Evolutionary conservation across 2,329 filamentous ascomycete species (phyloP).

Genomic region (Huntiella savannae): DNA sequence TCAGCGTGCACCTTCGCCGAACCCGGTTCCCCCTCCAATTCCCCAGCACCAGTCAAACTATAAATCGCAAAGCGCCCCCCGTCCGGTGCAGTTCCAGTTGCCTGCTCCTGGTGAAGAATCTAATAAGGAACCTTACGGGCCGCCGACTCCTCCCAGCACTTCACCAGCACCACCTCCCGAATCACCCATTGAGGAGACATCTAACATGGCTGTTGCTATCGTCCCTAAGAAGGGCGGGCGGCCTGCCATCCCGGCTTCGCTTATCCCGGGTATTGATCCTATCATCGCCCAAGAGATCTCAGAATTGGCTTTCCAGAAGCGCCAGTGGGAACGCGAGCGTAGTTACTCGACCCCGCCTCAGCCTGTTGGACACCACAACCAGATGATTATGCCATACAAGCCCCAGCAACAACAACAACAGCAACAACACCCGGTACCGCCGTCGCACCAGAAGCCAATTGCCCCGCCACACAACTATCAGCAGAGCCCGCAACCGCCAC

Average conservation of each 20-base stretch:
- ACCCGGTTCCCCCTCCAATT: constrained; percentile 1
- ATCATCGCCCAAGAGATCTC: constrained; percentile 35
- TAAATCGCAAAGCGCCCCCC: constrained; percentile 6
- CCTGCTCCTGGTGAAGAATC: background rate
- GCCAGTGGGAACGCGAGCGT: constrained; percentile 26
- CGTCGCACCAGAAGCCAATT: background rate
- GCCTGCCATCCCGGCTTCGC: constrained; percentile 33
- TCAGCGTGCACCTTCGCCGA: background rate
- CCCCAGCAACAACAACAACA: constrained; percentile 18
- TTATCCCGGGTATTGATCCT: constrained; percentile 43
- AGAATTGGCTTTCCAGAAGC: constrained; percentile 37
- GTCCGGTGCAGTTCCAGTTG: constrained; percentile 5
- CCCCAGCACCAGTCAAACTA: constrained; percentile 2
- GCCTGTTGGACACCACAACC: constrained; percentile 14
- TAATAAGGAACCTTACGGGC: background rate
- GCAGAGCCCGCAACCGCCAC: background rate
- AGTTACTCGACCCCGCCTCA: constrained; percentile 21
- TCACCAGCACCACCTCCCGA: background rate
- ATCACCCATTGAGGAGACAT: constrained; percentile 10
- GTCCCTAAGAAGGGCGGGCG: constrained; percentile 7
- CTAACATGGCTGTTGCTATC: constrained; percentile 11
- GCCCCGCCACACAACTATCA: background rate
- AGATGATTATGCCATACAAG: constrained; percentile 8
- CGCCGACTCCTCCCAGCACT: background rate
- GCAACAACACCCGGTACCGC: constrained; percentile 13